These are phyloP conservation scores for Saccharomyces eubayanus DNA, from an alignment of 805 yeast species.

Conservation along the genomic window DNA sequence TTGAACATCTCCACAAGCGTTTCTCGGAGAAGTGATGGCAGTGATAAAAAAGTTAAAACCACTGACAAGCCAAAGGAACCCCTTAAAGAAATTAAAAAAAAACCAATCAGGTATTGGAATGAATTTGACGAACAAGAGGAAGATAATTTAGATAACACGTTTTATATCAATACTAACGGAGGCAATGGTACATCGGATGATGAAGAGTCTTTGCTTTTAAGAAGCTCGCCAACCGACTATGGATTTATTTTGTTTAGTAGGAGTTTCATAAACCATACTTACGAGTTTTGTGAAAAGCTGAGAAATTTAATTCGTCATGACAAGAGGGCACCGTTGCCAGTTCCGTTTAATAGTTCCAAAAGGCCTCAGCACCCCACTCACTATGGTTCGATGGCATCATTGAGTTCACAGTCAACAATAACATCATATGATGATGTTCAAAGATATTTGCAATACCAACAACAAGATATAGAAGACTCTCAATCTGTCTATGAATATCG, in stretches of 20 bases:
- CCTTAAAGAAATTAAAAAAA: background rate
- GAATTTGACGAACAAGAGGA: constrained; percentile 30
- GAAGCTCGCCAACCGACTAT: constrained; percentile 6
- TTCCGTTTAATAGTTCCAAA: background rate
- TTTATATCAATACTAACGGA: constrained; percentile 6
- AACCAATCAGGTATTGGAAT: constrained; percentile 26
- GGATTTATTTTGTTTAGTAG: constrained; percentile 23
- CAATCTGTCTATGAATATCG: constrained; percentile 23
- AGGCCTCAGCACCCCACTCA: background rate
- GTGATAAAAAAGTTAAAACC: background rate
- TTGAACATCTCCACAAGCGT: background rate
- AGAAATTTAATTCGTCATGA: constrained; percentile 7
- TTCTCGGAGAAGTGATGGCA: background rate
- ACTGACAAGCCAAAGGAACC: background rate
- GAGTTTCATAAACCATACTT: constrained; percentile 18
- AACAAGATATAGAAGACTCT: constrained; percentile 16
- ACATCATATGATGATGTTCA: constrained; percentile 13
- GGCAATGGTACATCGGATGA: constrained; percentile 2
- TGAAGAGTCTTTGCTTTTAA: background rate
- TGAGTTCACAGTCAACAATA: background rate
- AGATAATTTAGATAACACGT: constrained; percentile 7
- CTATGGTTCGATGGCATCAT: background rate
- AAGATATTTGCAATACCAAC: constrained; percentile 11
- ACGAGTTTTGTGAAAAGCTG: constrained; percentile 12
- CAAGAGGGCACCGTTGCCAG: background rate